Base-by-base conservation (phyloP, 2,329 filamentous ascomycete genomes). In the Trichoderma lentiforme region DNA sequence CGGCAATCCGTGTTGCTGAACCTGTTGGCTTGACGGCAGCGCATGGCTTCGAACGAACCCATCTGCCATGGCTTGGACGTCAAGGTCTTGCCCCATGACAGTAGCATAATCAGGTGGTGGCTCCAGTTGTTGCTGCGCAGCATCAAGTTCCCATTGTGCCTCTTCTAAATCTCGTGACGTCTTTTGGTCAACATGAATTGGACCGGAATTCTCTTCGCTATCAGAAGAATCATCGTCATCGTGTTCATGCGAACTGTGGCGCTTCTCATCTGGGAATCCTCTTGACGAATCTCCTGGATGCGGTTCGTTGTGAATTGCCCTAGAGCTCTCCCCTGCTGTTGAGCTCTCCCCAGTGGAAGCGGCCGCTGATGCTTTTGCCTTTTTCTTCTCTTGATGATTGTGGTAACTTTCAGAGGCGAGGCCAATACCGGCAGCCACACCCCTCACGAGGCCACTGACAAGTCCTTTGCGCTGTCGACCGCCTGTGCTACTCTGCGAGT, bases 1-100 rank as follows among this genome's bases (percentile, higher is more conserved):
- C n/a, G 81, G 78, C 2, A 85, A 76, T 32, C 56, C 30, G 12
- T 34, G n/a, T 7, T 18, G 21, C 21, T 60, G 62, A 12, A 30
- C 1, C 14, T 56, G 53, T 3, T 30, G 51, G 15, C 18, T 60
- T 47, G 53, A 24, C 4, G 12, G 64, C 2, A 60, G 58, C 21
- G 53, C 47, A 67, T 74, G 73, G 6, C 66, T 70, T 9, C 32
- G 24, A 32, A 74, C 34, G 53, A 74, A 74, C 1, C 60, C 68
- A 2, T 70, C 58, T 5, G 63, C 62, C 69, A 73, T 73, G 7
- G 47, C 32, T 2, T 57, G 15, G 39, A 34, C 43, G 18, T 73
- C 62, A 36, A 71, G 28, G 36, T 71, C 69, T 51, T 73, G 61
- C 11, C 21, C 68, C 36, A 58, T 72, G 14, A 65, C 58, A n/a